Base-by-base conservation (phyloP, 331 rosid species). In the Acacia pycnantha region DNA sequence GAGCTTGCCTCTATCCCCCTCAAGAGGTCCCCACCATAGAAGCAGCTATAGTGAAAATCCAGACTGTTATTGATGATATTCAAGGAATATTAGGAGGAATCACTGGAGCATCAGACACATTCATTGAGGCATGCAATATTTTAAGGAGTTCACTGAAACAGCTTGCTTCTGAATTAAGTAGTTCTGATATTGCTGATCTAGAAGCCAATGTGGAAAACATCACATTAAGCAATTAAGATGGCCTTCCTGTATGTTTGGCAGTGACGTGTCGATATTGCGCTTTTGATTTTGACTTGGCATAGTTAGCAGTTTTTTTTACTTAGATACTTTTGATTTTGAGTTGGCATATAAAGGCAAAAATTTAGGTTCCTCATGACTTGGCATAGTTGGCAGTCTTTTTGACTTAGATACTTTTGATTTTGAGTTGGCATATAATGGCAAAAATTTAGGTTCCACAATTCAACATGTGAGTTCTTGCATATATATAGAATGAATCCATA, bases 1-100 rank as follows among this genome's bases (percentile, higher is more conserved):
- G 99, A 78, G 98, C 97, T 79, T 89, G 93, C 79, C 92, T 94
- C 78, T 96, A 96, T 61, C 98, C 99, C 53, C 99, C 99, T 0
- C 99, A 94, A 74, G 99, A 94, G 87, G 75, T 82, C 86, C 71
- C 87, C 62, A 72, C 85, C 76, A 88, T 96, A 59, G 73, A 84
- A 50, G 80, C 81, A 48, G 82, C 91, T 56, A 51, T 68, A 10
- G 86, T 89, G 83, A 92, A 88, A 81, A 94, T 96, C 73, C 79
- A 85, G 70, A 50, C 86, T 89, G 73, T 80, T 72, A 71, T 91
- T 29, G 89, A 95, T 82, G 88, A 40, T 74, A 67, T 93, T 85
- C 86, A 85, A 66, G 82, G n/a, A 6, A 94, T 84, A 75, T 3
- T 91, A 26, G 89, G 47, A 77, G 83, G 83, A 74, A 84, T 93